These are phyloP conservation scores for Coffea humblotiana DNA, from an alignment of 305 asterid species.

Conservation along the genomic window DNA sequence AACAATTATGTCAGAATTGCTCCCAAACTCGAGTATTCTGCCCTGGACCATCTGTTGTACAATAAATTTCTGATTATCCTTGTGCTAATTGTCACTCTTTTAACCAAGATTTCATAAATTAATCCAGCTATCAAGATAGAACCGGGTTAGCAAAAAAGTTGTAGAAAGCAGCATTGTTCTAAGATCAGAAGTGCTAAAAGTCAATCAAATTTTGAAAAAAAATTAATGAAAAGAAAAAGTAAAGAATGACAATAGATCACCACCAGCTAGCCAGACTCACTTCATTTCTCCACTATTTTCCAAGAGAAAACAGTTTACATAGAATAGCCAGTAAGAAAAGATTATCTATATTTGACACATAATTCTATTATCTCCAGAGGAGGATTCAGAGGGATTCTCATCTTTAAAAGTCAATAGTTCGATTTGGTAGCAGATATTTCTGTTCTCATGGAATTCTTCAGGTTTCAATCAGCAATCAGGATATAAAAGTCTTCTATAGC, in stretches of 20 bases:
- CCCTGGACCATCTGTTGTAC: too few relatives aligned
- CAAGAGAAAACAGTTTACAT: not conserved
- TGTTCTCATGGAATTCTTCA: not conserved
- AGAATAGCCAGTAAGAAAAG: not conserved
- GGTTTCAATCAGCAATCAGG: not conserved
- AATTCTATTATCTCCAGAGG: not conserved
- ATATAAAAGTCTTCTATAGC: not conserved
- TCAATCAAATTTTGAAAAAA: too few relatives aligned
- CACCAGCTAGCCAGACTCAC: not conserved
- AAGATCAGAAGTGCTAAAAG: not conserved
- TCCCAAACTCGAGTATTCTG: not conserved
- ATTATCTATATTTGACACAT: not conserved
- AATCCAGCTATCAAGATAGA: too few relatives aligned
- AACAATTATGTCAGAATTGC: not conserved
- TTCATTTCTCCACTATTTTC: too few relatives aligned
- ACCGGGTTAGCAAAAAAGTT: not conserved
- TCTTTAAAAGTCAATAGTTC: not conserved
- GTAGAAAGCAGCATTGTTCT: not conserved
- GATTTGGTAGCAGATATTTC: not conserved
- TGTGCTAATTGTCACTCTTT: too few relatives aligned
- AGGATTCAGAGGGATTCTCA: not conserved
- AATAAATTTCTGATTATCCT: too few relatives aligned
- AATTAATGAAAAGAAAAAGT: too few relatives aligned
- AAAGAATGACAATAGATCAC: not conserved
- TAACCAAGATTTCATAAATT: too few relatives aligned